Conservation (phyloP, 2,329 filamentous ascomycete genomes). For the Epichloe bromicola region DNA sequence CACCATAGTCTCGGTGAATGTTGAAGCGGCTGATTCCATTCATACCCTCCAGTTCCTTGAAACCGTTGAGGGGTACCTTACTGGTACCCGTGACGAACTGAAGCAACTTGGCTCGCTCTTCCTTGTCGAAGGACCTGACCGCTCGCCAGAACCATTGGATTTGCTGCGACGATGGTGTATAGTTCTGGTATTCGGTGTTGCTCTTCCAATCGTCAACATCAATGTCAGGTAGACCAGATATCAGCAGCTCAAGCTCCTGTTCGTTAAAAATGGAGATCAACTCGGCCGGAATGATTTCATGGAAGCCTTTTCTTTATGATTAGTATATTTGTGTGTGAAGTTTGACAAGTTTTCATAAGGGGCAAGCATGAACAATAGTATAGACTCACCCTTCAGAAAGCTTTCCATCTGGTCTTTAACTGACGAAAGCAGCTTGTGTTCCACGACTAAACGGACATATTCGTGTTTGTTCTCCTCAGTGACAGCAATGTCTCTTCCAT, state of each 20-base stretch:
- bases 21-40: slow-evolving; percentile 97
- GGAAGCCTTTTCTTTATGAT: slow-evolving; percentile 54
- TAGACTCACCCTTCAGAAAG: slow-evolving; percentile 63
- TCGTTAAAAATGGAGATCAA: slow-evolving; percentile 97
- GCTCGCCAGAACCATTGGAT: slow-evolving; percentile 99
- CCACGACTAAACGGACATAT: slow-evolving; percentile 86
- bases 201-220: slow-evolving; percentile 99
- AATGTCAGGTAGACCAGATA: slow-evolving; percentile 93
- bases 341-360: neutral
- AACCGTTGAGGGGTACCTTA: slow-evolving; percentile 95
- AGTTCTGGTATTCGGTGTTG: slow-evolving; percentile 98
- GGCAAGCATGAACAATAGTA: neutral
- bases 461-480: slow-evolving; percentile 98
- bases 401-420: slow-evolving; percentile 90
- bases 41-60: slow-evolving; percentile 99
- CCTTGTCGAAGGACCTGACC: slow-evolving; percentile 93
- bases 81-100: slow-evolving; percentile 98
- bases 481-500: slow-evolving; percentile 83
- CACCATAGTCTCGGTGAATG: slow-evolving; percentile 94
- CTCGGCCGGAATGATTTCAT: slow-evolving; percentile 92
- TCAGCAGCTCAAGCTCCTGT: slow-evolving; percentile 90
- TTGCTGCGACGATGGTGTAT: slow-evolving; percentile 83
- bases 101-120: slow-evolving; percentile 90
- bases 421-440: slow-evolving; percentile 82
- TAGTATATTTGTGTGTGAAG: neutral